These are phyloP conservation scores for Suhomyces atakaporum DNA, from an alignment of 1,139 yeast species.

Conservation along the genomic window DNA sequence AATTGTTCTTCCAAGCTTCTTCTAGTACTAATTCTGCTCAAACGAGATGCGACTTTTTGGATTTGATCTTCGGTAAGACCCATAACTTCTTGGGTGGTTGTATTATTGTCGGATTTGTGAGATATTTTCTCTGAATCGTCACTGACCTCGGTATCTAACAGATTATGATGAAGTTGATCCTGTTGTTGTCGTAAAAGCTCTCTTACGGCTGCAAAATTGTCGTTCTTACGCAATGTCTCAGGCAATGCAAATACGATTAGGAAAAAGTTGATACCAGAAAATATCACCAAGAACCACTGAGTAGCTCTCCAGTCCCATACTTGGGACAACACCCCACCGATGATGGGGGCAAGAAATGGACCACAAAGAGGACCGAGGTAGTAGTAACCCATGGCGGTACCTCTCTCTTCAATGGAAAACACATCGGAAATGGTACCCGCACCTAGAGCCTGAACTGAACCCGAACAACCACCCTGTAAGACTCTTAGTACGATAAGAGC, in stretches of 20 bases:
- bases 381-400: constrained; percentile 77
- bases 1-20: constrained; percentile 12
- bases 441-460: constrained; percentile 86
- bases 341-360: constrained; percentile 76
- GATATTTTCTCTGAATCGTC: constrained; percentile 9
- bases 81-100: constrained; percentile 19
- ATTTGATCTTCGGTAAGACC: constrained; percentile 18
- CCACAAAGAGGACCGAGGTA: constrained; percentile 83
- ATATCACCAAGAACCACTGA: constrained; percentile 78
- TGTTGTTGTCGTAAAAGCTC: constrained; percentile 27
- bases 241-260: constrained; percentile 63
- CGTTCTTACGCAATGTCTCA: constrained; percentile 68
- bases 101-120: constrained; percentile 12
- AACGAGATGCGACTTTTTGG: constrained; percentile 23
- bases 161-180: constrained; percentile 9
- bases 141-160: constrained; percentile 20
- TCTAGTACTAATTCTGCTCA: constrained; percentile 14
- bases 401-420: constrained; percentile 67
- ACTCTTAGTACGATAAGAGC: constrained; percentile 69
- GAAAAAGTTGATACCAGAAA: constrained; percentile 57
- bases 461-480: constrained; percentile 77
- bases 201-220: constrained; percentile 50
- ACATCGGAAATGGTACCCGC: constrained; percentile 87
- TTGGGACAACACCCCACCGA: constrained; percentile 75
- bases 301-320: constrained; percentile 89